Evolutionary conservation across 2,329 filamentous ascomycete genomes (phyloP), one percentile per base, ranked within the genome.

Genomic region (Amauroascus niger): DNA sequence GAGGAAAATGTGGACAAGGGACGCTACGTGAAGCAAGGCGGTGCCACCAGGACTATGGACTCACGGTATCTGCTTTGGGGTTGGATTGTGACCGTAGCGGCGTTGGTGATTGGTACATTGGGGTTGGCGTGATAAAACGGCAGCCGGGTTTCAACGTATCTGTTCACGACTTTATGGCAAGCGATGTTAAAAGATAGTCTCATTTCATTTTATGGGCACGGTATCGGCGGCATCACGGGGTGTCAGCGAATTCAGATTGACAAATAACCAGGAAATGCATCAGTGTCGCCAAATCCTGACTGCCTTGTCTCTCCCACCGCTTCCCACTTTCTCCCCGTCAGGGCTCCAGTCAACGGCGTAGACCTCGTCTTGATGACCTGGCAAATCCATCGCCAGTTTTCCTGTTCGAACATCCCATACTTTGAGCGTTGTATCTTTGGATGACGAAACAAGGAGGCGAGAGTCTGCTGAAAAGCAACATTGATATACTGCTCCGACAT

Each of bases 321-420:
- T 95, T 16, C 84, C 89, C 14, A 97, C 90, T 62, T 84, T 83
- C 61, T 88, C 80, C 7, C 93, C 93, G 67, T 96, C 90, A 0
- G 88, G 85, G 61, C 87, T 90, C 93, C 91, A 97, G 67, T 97
- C 91, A 11, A 96, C 83, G 0, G 90, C 88, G 69, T 90, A 96
- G 0, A 96, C 90, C 68, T 96, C 88, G 63, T 95, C 91, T 66
- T 87, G 81, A 68, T 97, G 91, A 0, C 91, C 89, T 0, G 90
- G 88, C 44, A 97, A 74, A 72, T 96, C 90, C 68, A 79, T 78
- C 59, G 82, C 80, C 55, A 98, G 72, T 70, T 94, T 95, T 49
- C 84, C 86, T 1, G 86, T 88, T 57, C 84, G 78, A 66, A 95
- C 86, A 63, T 94, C 89, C 90, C 91, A 98, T 4, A 94, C 87